Base-by-base conservation (phyloP, 2,329 filamentous ascomycete species). In the Alternaria ventricosa region DNA sequence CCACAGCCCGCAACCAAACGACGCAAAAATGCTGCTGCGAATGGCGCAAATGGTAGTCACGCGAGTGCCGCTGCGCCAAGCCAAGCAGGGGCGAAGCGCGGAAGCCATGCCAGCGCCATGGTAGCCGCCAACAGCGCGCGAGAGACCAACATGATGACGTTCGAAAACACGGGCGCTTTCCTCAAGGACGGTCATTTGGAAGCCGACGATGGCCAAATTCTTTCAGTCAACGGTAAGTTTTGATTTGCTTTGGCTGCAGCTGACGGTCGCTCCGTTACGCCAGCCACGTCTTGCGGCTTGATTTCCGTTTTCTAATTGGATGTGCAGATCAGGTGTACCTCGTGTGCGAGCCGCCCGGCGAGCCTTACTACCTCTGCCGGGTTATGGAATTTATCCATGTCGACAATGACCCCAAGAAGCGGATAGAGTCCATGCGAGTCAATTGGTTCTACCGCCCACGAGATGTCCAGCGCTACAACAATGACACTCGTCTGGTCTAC, bases 371-470 rank as follows among this genome's bases (percentile, higher is more conserved):
- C 80, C 85, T 99, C 69, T 96, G 92, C 68, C 92, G 96, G 72
- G 96, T 99, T 79, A 99, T 99, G 96, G 95, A 99, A 80, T 98
- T 98, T 79, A 84, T 97, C 73, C 93, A 97, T 76, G 84, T 87
- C 75, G 89, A 94, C 73, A 93, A 78, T 55, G 80, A 95, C 76
- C 82, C 85, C 36, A 86, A 85, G 58, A 88, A 89, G 63, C 90
- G 92, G 1, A 89, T 99, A 68, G 95, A 97, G 77, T 89, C 93
- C 45, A 82, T 99, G 74, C 91, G 94, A 71, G 92, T 98, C 76
- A 99, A 99, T 83, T 99, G 96, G 96, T 97, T 95, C 82, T 98
- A 98, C 80, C 90, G 96, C 44, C 95, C 96, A 60, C 94, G 96
- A 81, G 96, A 99, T 82, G 97, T 98, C 76, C 92, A 93, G 71